These are phyloP conservation scores for Gossypioides kirkii DNA, from an alignment of 345 rosid species.

Conservation along the genomic window DNA sequence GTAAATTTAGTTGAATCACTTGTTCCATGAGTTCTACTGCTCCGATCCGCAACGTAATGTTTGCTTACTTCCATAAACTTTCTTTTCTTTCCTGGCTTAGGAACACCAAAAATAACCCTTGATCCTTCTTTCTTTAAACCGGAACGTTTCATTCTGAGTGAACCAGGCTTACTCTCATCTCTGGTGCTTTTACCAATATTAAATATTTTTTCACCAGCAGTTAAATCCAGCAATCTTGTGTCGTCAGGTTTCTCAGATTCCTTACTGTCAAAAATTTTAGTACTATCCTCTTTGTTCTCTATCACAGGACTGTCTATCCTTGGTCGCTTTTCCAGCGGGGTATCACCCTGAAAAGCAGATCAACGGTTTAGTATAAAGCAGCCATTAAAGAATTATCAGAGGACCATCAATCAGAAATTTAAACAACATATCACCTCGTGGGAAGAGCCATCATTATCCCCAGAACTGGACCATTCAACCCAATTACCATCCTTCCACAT, in stretches of 20 bases:
- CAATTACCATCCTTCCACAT: constrained; percentile 82
- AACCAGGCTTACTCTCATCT: constrained; percentile 44
- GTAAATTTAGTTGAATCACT: constrained; percentile 58
- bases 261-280: constrained; percentile 24
- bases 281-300: constrained; percentile 46
- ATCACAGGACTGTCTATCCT: constrained; percentile 42
- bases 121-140: constrained; percentile 89
- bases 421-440: constrained; percentile 48
- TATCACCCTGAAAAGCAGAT: constrained; percentile 66
- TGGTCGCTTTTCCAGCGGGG: constrained; percentile 71
- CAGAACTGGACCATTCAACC: constrained; percentile 67
- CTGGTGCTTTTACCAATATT: constrained; percentile 59
- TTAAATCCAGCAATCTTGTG: constrained; percentile 42
- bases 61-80: constrained; percentile 99
- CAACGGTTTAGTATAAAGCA: constrained; percentile 9
- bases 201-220: constrained; percentile 55
- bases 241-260: constrained; percentile 45
- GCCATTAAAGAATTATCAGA: not conserved
- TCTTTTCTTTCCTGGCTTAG: constrained; percentile 95
- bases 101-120: constrained; percentile 74
- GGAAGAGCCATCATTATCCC: constrained; percentile 29
- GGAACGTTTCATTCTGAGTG: constrained; percentile 57
- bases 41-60: constrained; percentile 62
- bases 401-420: not conserved
- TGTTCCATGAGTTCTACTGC: constrained; percentile 37